phyloP scores from a whole-genome alignment of 495 filamentous ascomycete genomes.

The Neurospora intermedia region DNA sequence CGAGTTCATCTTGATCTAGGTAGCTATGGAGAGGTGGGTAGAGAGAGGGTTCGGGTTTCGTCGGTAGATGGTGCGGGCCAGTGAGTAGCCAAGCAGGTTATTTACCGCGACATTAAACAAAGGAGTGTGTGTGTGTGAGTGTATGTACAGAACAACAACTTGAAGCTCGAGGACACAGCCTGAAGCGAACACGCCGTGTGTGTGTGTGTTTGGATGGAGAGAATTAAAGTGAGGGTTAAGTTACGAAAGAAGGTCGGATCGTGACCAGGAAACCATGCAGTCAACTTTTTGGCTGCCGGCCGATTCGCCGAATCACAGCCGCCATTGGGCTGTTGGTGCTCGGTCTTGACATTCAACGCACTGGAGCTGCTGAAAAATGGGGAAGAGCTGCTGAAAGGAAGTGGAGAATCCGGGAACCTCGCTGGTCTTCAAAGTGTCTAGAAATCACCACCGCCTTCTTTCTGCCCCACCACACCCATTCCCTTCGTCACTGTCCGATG shows the following conservation, averaged over 20 bases:
- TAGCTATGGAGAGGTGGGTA: background rate
- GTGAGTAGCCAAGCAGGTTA: background rate
- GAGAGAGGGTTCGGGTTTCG: background rate
- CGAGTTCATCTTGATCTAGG: constrained; percentile 34
- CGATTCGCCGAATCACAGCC: background rate
- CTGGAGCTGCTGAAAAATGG: background rate
- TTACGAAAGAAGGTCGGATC: background rate
- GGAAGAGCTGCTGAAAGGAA: background rate
- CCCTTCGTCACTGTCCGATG: background rate
- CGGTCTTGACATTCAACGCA: background rate
- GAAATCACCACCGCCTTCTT: constrained; percentile 14
- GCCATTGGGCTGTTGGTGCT: background rate
- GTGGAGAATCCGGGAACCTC: background rate
- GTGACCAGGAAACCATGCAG: background rate
- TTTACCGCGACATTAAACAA: background rate
- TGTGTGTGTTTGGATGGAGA: background rate
- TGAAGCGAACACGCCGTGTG: background rate
- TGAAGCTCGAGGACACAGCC: background rate
- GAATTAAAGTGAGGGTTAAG: background rate
- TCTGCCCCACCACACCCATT: constrained; percentile 3
- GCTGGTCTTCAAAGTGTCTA: constrained; percentile 2
- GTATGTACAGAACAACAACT: background rate
- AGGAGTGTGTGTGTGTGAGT: background rate
- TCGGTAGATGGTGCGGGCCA: background rate
- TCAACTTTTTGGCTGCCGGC: background rate